A percentile compares a stretch with the other conserved stretches of the same genome.
These are phyloP conservation scores for Leptographium radiaticola DNA, from an alignment of 2,329 filamentous ascomycete species.

Conservation along the genomic window DNA sequence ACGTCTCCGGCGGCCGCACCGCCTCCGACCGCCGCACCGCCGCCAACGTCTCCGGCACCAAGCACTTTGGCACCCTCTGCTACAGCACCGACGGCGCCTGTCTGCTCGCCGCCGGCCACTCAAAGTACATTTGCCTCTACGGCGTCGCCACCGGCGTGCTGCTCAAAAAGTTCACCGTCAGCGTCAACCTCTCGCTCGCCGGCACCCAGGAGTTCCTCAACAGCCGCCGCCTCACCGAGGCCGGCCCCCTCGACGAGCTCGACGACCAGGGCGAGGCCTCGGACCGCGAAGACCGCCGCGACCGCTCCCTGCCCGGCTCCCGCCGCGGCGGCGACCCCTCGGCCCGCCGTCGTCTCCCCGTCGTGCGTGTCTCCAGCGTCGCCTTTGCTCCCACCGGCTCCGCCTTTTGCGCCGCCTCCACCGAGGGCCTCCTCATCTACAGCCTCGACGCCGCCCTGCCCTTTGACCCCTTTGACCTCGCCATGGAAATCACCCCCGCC, in stretches of 20 bases:
- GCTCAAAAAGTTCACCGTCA: constrained; percentile 90
- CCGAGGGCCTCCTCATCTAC: constrained; percentile 88
- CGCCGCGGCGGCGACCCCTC: constrained; percentile 76
- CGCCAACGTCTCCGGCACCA: constrained; percentile 80
- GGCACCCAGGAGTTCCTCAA: constrained; percentile 96
- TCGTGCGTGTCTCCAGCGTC: constrained; percentile 73
- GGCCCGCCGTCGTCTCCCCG: constrained; percentile 59
- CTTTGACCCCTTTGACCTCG: constrained; percentile 94
- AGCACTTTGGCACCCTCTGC: constrained; percentile 74
- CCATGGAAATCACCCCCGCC: constrained; percentile 83
- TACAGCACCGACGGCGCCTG: constrained; percentile 92
- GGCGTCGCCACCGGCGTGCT: constrained; percentile 86
- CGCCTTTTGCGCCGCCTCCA: constrained; percentile 87
- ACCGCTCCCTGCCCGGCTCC: constrained; percentile 69
- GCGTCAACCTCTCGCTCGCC: constrained; percentile 86
- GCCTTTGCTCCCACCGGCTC: constrained; percentile 81
- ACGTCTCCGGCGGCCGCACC: constrained; percentile 86
- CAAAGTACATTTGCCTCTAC: constrained; percentile 97
- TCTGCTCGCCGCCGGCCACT: constrained; percentile 82
- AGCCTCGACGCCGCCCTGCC: constrained; percentile 71
- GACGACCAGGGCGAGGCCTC: constrained; percentile 82
- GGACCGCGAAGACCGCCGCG: constrained; percentile 73
- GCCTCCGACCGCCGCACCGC: constrained; percentile 79
- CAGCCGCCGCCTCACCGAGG: constrained; percentile 82
- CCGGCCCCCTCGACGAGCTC: constrained; percentile 70